Base-by-base conservation (phyloP, 108 stramenopile species). In the Cyclotella kingstonii region DNA sequence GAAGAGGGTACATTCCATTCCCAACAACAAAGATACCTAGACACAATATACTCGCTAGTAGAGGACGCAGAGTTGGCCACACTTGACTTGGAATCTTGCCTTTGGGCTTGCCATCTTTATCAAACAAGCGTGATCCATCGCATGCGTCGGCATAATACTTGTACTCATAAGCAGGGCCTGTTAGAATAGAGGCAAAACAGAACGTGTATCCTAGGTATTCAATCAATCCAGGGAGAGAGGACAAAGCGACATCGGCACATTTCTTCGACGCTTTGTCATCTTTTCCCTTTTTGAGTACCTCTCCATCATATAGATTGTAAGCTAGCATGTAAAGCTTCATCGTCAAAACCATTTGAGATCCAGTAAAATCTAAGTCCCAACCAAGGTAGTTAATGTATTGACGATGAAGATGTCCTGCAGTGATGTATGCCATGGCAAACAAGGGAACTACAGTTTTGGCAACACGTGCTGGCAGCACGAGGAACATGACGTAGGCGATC, bases 151-250 rank as follows among this genome's bases (percentile, higher is more conserved):
- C 64, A 59, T 96, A 96, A 22, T 63, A 81, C 8, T 73, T 71
- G 73, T 84, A 96, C 61, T 96, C 95, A 36, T 74, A 86, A 11
- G 90, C 90, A 57, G 93, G 93, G 17, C 95, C 95, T n/a, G 95
- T 93, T 25, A 98, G 72, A 48, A 96, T 68, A 54, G 84, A 88
- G 31, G 95, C 81, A 64, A 98, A 98, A 84, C 94, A 93, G 69
- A 94, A 98, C 8, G 90, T 90, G 81, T 95, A 98, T 26, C 97
- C 97, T 41, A 95, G 68, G 78, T 86, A 98, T 73, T 98, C 97
- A 36, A 98, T 54, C 25, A 91, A 54, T 33, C 81, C 76, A 44
- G 97, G 97, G 27, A 90, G 43, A 59, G 85, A 64, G 28, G 77
- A 57, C 36, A 98, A 52, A 5, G 97, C 93, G 49, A 83, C 94